Conservation (phyloP, 2,329 filamentous ascomycete species). For the Diaporthe vexans region DNA sequence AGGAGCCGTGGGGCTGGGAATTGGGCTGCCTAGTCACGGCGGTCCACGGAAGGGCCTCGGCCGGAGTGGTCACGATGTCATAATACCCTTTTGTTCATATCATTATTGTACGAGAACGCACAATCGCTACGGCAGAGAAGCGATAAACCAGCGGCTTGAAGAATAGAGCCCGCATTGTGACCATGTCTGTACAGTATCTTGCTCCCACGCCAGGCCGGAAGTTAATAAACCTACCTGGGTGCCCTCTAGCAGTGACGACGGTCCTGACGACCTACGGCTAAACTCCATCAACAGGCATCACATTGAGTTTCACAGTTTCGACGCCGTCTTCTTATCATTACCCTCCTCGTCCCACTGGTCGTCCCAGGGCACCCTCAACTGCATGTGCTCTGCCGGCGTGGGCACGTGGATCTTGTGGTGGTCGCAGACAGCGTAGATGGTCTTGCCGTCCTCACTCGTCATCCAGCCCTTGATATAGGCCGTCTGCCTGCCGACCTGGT, state of each 20-base stretch:
- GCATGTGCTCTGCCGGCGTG: constrained; percentile 54
- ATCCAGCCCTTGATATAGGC: constrained; percentile 65
- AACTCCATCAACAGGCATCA: background rate
- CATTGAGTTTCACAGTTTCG: constrained; percentile 35
- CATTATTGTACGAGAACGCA: background rate
- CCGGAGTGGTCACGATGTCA: constrained; percentile 10
- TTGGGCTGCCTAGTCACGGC: too few species aligned
- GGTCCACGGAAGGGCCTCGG: background rate
- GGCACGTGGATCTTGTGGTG: constrained; percentile 65
- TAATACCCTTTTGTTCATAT: constrained; percentile 28
- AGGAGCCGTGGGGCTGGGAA: too few species aligned
- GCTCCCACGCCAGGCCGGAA: background rate
- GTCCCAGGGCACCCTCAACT: constrained; percentile 58
- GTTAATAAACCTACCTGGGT: background rate
- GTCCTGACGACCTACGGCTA: too few species aligned
- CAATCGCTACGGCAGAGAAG: background rate
- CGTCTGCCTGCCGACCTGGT: constrained; percentile 64
- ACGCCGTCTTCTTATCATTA: constrained; percentile 36
- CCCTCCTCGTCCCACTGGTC: constrained; percentile 53
- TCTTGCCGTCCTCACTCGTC: constrained; percentile 62
- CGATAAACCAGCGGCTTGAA: background rate
- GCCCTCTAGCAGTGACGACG: background rate
- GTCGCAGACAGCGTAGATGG: constrained; percentile 63
- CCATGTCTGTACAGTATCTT: background rate
- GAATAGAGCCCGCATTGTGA: background rate